These are phyloP conservation scores for Ceriops decandra DNA, from an alignment of 345 rosid species.

Conservation along the genomic window DNA sequence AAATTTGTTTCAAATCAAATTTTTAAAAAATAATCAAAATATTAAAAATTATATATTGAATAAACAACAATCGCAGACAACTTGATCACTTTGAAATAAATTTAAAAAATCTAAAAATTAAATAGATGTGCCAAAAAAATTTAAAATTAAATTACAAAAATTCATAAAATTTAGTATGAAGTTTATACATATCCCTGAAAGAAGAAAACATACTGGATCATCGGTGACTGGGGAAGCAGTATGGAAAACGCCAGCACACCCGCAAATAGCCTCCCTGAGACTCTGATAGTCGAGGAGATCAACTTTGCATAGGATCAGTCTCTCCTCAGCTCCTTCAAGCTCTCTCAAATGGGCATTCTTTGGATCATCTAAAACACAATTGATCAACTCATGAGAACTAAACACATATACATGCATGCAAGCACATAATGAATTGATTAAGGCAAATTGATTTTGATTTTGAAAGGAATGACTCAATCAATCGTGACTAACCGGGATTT, in stretches of 20 bases:
- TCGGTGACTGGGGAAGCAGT: slow-evolving; percentile 96
- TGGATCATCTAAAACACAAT: slow-evolving; percentile 51
- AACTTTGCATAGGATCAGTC: slow-evolving; percentile 65
- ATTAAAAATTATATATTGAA: too few relatives aligned
- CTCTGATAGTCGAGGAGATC: slow-evolving; percentile 73
- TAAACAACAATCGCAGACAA: too few relatives aligned
- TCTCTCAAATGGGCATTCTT: slow-evolving; percentile 81
- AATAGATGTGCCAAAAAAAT: too few relatives aligned
- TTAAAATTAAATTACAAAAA: too few relatives aligned
- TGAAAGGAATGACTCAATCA: too few relatives aligned
- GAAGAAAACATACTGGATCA: slow-evolving; percentile 64
- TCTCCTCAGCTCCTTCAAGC: slow-evolving; percentile 86
- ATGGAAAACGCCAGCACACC: slow-evolving; percentile 95
- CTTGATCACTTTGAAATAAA: too few relatives aligned
- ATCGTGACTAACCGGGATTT: slow-evolving; percentile 54
- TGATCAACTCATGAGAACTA: background rate
- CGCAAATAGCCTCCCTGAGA: slow-evolving; percentile 60
- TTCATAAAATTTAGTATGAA: background rate
- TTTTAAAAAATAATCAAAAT: too few relatives aligned
- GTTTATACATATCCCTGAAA: background rate
- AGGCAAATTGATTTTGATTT: too few relatives aligned
- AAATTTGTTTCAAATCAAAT: too few relatives aligned
- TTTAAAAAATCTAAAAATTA: too few relatives aligned
- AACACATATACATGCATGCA: too few relatives aligned
- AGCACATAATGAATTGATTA: background rate